Evolutionary conservation across 2,329 filamentous ascomycete species (phyloP).

Genomic region (Fusarium ramigenum): DNA sequence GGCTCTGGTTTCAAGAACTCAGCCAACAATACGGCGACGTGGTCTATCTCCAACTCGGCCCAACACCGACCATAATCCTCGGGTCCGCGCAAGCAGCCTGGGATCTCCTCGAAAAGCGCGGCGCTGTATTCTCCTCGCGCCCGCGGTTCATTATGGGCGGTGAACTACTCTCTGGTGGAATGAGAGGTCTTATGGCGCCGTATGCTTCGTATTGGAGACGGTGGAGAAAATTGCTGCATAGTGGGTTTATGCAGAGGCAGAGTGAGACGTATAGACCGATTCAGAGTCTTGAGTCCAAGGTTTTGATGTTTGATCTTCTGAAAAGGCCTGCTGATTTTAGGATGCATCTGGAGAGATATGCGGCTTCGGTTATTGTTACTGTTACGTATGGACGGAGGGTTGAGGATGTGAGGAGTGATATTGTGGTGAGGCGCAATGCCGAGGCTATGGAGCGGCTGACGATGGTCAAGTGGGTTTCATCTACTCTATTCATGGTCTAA

Average conservation of each 20-base stretch:
- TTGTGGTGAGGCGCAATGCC: slow-evolving; percentile 50
- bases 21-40: slow-evolving; percentile 52
- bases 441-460: slow-evolving; percentile 56
- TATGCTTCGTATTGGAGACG: slow-evolving; percentile 55
- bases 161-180: slow-evolving; percentile 52
- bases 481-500: too few species aligned
- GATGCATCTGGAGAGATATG: slow-evolving; percentile 39
- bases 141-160: slow-evolving; percentile 58
- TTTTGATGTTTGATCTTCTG: slow-evolving; percentile 53
- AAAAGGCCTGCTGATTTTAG: slow-evolving; percentile 41
- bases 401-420: slow-evolving; percentile 46
- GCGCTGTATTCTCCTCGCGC: slow-evolving; percentile 55
- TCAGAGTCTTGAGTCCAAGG: slow-evolving; percentile 53
- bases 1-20: slow-evolving; percentile 55
- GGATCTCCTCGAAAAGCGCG: slow-evolving; percentile 56
- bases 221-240: slow-evolving; percentile 55
- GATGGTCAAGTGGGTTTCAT: slow-evolving; percentile 51
- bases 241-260: slow-evolving; percentile 55
- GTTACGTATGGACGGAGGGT: slow-evolving; percentile 52
- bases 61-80: slow-evolving; percentile 54
- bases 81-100: slow-evolving; percentile 55
- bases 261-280: slow-evolving; percentile 54
- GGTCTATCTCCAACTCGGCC: slow-evolving; percentile 54
- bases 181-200: slow-evolving; percentile 55
- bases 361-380: slow-evolving; percentile 54